Evolutionary conservation across 2,329 filamentous ascomycete genomes (phyloP).

Genomic region (Thermoascus crustaceus): DNA sequence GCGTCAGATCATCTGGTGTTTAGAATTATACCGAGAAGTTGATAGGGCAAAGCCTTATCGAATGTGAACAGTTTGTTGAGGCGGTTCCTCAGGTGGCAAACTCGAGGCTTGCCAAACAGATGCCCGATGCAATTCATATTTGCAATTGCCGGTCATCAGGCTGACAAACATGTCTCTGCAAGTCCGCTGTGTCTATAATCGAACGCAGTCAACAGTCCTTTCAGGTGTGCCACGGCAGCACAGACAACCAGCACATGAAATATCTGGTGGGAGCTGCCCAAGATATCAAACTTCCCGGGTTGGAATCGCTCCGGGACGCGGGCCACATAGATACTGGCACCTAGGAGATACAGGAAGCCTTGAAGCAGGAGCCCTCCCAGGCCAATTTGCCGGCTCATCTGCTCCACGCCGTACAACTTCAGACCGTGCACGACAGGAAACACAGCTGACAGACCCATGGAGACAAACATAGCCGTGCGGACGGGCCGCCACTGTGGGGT

Average conservation of each 20-base stretch:
- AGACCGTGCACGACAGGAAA: slow-evolving; percentile 76
- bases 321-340: slow-evolving; percentile 75
- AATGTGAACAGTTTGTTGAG: no score
- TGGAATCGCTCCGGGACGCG: slow-evolving; percentile 74
- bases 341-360: slow-evolving; percentile 74
- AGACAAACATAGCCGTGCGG: slow-evolving; percentile 80
- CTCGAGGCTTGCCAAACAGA: no score
- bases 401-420: slow-evolving; percentile 55
- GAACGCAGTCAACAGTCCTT: slow-evolving; percentile 74
- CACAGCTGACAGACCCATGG: slow-evolving; percentile 74
- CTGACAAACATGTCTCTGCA: slow-evolving; percentile 41
- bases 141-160: slow-evolving; percentile 10
- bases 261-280: slow-evolving; percentile 90
- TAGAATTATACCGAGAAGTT: no score
- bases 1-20: no score
- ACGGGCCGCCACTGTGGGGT: slow-evolving; percentile 77
- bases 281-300: slow-evolving; percentile 78
- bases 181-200: slow-evolving; percentile 66
- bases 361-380: slow-evolving; percentile 73
- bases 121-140: no score
- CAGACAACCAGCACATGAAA: slow-evolving; percentile 85
- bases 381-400: slow-evolving; percentile 65
- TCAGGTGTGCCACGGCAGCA: slow-evolving; percentile 73
- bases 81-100: no score
- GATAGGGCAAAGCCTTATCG: no score